Evolutionary conservation across 2,329 filamentous ascomycete genomes (phyloP).

Genomic region (Aspergillus pseudoterreus): DNA sequence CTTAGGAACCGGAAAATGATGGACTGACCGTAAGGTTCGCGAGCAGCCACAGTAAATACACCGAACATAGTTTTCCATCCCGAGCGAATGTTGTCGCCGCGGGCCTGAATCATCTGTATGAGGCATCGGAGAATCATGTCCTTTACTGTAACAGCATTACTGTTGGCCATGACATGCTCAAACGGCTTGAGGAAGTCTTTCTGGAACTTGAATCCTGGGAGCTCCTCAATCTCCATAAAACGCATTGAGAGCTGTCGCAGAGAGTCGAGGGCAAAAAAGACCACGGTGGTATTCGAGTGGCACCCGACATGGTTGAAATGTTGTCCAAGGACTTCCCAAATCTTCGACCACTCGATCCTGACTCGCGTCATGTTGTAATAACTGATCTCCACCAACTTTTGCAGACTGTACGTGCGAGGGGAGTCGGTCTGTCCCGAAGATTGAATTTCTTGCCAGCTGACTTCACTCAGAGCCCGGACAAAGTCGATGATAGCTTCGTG

Average conservation of each 20-base stretch:
- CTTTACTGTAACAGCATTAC: constrained; percentile 85
- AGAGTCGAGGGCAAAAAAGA: constrained; percentile 96
- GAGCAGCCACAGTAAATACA: constrained; percentile 91
- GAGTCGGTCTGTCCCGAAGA: constrained; percentile 95
- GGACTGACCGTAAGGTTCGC: constrained; percentile 70
- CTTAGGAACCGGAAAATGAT: neutral
- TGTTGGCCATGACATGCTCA: constrained; percentile 94
- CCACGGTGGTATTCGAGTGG: constrained; percentile 91
- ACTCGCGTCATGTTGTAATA: constrained; percentile 99
- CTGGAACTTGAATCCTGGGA: constrained; percentile 98
- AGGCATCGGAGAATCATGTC: constrained; percentile 95
- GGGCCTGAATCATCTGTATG: constrained; percentile 98
- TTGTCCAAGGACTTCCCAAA: constrained; percentile 95
- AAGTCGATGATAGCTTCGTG: constrained; percentile 96
- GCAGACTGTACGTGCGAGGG: constrained; percentile 91
- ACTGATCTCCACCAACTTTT: constrained; percentile 97
- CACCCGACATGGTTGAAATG: constrained; percentile 98
- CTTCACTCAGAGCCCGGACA: constrained; percentile 84
- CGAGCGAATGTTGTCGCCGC: constrained; percentile 93
- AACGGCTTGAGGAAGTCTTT: constrained; percentile 99
- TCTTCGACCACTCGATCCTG: constrained; percentile 95
- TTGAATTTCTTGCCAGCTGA: constrained; percentile 99
- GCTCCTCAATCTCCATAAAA: constrained; percentile 96
- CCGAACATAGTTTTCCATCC: constrained; percentile 99
- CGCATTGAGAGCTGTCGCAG: constrained; percentile 94